phyloP scores from a whole-genome alignment of 1,139 yeast species.

The Diutina neorugosa region DNA sequence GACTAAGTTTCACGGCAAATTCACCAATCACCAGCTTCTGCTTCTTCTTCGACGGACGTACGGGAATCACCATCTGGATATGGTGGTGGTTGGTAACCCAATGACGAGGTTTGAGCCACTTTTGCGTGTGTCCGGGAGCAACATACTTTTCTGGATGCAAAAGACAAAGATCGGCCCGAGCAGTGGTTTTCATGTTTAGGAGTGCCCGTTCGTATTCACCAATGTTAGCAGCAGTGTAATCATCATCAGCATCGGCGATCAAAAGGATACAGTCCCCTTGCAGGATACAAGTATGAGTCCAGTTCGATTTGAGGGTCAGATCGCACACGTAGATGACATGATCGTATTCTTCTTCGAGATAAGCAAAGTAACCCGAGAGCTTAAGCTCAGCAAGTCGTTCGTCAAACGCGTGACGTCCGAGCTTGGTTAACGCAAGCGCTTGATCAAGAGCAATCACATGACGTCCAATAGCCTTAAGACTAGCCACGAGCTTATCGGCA shows the following conservation, averaged over 20 bases:
- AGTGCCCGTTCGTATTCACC: slow-evolving; percentile 81
- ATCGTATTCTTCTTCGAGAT: slow-evolving; percentile 79
- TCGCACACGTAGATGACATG: slow-evolving; percentile 85
- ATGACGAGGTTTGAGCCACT: slow-evolving; percentile 72
- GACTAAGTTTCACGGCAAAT: slow-evolving; percentile 26
- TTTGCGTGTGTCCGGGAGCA: slow-evolving; percentile 70
- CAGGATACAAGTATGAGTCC: slow-evolving; percentile 89
- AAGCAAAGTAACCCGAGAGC: slow-evolving; percentile 81
- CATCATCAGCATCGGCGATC: slow-evolving; percentile 56
- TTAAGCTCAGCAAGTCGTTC: slow-evolving; percentile 67
- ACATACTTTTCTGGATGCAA: slow-evolving; percentile 78
- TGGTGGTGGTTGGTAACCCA: slow-evolving; percentile 97
- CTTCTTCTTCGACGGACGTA: slow-evolving; percentile 8
- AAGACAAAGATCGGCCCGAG: slow-evolving; percentile 77
- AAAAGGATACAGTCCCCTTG: slow-evolving; percentile 86
- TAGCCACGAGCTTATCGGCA: slow-evolving; percentile 58
- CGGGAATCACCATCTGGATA: slow-evolving; percentile 44
- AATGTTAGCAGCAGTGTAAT: slow-evolving; percentile 49
- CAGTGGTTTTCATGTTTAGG: slow-evolving; percentile 68
- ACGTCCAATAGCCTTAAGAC: slow-evolving; percentile 63
- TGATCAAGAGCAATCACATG: slow-evolving; percentile 72
- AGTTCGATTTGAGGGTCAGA: slow-evolving; percentile 66
- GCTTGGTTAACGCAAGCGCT: slow-evolving; percentile 63
- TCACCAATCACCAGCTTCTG: slow-evolving; percentile 19
- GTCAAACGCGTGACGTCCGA: slow-evolving; percentile 91